phyloP scores from a whole-genome alignment of 345 rosid species.

The Eucalyptus regnans region DNA sequence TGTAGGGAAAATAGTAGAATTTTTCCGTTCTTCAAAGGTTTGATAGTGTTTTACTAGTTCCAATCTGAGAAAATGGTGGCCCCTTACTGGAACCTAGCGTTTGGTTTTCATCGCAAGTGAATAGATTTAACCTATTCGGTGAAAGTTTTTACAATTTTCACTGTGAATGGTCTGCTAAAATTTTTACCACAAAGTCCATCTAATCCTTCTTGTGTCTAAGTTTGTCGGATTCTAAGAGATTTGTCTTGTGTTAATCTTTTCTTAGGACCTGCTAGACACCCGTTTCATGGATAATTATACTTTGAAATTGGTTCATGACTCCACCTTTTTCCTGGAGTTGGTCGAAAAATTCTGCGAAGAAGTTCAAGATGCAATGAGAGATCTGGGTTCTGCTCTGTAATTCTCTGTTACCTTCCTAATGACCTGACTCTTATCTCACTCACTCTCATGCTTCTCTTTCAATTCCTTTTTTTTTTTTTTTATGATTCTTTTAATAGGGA shows the following conservation, averaged over 20 bases:
- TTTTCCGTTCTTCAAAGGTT: not conserved
- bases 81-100: accelerated
- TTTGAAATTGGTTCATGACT: not conserved
- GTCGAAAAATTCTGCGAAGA: not conserved
- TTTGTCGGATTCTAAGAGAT: accelerated
- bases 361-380: not conserved
- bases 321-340: not conserved
- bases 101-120: not conserved
- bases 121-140: not conserved
- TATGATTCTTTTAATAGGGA: not conserved
- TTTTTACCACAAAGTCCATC: not conserved
- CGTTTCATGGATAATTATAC: not conserved
- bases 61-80: not conserved
- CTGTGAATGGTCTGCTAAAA: not conserved
- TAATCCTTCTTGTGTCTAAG: not conserved
- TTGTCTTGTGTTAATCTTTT: not conserved
- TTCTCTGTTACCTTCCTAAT: not conserved
- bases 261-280: not conserved
- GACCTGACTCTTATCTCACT: not conserved
- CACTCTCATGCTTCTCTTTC: not conserved
- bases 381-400: not conserved
- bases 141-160: not conserved
- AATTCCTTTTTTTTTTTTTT: not conserved
- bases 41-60: not conserved
- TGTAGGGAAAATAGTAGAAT: not conserved